Evolutionary conservation across 495 filamentous ascomycete species (phyloP), one percentile per base, ranked within the genome.

Genomic region (Xylaria intraflava): DNA sequence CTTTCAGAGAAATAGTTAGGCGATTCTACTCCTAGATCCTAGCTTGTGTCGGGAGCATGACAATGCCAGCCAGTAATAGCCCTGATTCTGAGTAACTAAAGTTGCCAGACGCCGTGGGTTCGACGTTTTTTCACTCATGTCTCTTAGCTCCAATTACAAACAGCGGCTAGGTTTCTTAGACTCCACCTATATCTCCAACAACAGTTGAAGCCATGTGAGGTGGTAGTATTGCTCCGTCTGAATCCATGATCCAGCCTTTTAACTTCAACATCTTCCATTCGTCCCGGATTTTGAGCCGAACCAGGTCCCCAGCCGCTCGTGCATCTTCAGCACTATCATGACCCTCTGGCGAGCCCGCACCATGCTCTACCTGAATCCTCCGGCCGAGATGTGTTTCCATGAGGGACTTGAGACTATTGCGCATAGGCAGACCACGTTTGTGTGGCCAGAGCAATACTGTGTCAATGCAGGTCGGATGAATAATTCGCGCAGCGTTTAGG

Each of bases 261-360:
- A 59, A 65, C 69, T 77, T 72, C 72, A 90, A 69, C 11, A 58
- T 60, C 53, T 77, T 78, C 86, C 88, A 90, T 53, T 78, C 78
- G 50, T 85, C 73, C 23, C 60, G 70, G 8, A 91, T 77, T 62
- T 80, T 84, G 29, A 78, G 75, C 49, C 87, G 68, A 0, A 94
- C 89, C 53, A 97, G 65, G 49, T 96, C 89, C 0, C 92, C 94
- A 0, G 94, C 89, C 0, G 89, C 87, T 43, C 84, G 72, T 0
- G 94, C 88, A 65, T 99, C 93, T 64, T 97, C 90, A 40, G 81
- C 84, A 17, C 84, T 89, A 65, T 97, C 92, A 59, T 98, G 93
- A 0, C 90, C 90, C 14, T 71, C 53, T 6, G 68, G 67, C 11
- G 68, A 62, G 3, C 61, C 69, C 19, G 73, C 74, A 2, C 82